Conservation (phyloP, 75 land plant genomes). For the Ceratopteris richardii region DNA sequence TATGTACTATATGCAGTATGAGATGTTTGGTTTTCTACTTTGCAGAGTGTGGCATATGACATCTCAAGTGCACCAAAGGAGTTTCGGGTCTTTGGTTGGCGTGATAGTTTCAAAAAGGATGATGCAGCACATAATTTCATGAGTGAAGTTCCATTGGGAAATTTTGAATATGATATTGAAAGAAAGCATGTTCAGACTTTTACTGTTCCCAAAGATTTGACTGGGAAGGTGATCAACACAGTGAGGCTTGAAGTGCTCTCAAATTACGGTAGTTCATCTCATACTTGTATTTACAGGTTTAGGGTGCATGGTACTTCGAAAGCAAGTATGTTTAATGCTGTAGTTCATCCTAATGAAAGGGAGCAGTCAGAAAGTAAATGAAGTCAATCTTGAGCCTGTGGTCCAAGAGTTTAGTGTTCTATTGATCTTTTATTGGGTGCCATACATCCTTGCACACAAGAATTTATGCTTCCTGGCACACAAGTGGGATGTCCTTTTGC, state of each 20-base stretch:
- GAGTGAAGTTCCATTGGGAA: conserved; percentile 40
- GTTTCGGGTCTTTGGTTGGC: conserved; percentile 72
- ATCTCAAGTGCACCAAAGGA: conserved; percentile 76
- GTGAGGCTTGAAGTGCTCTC: conserved; percentile 65
- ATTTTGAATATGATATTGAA: conserved; percentile 72
- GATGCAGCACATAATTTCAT: conserved; percentile 19
- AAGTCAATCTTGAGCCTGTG: no score
- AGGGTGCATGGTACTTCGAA: conserved; percentile 98
- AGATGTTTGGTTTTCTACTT: conserved; percentile 1
- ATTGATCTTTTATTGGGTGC: no score
- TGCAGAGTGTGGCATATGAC: conserved; percentile 86
- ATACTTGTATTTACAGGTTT: conserved; percentile 86
- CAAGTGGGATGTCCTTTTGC: no score
- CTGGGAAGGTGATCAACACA: conserved; percentile 45
- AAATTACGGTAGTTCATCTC: conserved; percentile 70
- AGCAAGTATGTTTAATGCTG: no score
- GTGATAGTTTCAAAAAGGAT: conserved; percentile 20
- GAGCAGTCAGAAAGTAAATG: no score
- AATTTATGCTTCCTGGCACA: no score
- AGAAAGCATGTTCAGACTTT: conserved; percentile 77
- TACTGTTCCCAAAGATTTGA: conserved; percentile 25
- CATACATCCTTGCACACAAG: no score
- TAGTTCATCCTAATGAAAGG: no score
- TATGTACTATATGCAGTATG: no score
- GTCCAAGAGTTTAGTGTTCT: no score